Evolutionary conservation across 2,329 filamentous ascomycete genomes (phyloP).

Genomic region (Penicillium corylophilum): DNA sequence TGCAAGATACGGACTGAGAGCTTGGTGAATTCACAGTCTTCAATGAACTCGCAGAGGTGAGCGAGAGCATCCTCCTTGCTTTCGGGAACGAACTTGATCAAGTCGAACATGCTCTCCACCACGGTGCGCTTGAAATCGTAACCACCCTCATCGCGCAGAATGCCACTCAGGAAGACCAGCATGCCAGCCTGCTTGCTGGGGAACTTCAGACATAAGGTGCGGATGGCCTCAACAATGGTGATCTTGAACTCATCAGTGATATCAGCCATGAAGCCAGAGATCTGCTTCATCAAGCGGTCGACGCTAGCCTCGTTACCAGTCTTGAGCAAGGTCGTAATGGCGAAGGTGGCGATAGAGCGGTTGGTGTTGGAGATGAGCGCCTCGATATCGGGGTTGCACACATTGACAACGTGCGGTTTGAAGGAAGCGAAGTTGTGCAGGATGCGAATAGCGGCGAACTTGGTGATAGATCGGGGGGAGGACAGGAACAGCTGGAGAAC

Average conservation of each 20-base stretch:
- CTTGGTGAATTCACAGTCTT: conserved; percentile 99
- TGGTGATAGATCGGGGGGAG: conserved; percentile 90
- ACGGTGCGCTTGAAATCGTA: conserved; percentile 98
- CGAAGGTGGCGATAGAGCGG: conserved; percentile 95
- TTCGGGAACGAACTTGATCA: conserved; percentile 98
- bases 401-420: conserved; percentile 87
- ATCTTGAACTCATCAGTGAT: conserved; percentile 99
- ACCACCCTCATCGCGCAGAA: conserved; percentile 91
- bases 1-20: conserved; percentile 93
- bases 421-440: conserved; percentile 95
- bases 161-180: conserved; percentile 96
- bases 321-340: conserved; percentile 96
- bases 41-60: conserved; percentile 97
- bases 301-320: conserved; percentile 97
- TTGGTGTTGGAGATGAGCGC: conserved; percentile 95
- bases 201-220: conserved; percentile 95
- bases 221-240: conserved; percentile 98
- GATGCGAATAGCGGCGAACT: conserved; percentile 95
- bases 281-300: conserved; percentile 97
- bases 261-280: conserved; percentile 96
- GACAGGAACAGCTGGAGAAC: conserved; percentile 95
- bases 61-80: conserved; percentile 78
- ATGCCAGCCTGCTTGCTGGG: conserved; percentile 97
- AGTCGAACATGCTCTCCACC: conserved; percentile 98
- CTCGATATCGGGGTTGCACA: conserved; percentile 97